A percentile compares a stretch with the other conserved stretches of the same genome.
Conservation (phyloP, 352 stramenopile species). For the Globisporangium irregulare region DNA sequence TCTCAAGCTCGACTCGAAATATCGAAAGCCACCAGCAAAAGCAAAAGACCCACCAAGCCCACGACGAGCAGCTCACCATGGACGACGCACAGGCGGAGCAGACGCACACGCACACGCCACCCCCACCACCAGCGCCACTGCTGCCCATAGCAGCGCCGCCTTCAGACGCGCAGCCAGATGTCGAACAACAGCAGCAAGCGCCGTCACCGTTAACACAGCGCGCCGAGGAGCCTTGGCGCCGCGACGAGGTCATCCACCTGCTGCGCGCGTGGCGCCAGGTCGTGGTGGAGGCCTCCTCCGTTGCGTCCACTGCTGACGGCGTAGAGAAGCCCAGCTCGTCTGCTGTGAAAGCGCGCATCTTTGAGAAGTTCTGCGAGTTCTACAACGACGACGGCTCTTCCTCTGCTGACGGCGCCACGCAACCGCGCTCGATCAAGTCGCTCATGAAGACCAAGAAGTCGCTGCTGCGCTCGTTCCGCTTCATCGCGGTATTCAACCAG, state of each 20-base stretch:
- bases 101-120: neutral
- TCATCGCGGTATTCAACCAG: slow-evolving; percentile 19
- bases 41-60: neutral
- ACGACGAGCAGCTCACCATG: neutral
- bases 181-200: neutral
- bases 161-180: neutral
- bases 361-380: slow-evolving; percentile 1
- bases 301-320: neutral
- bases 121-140: neutral
- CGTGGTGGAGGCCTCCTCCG: neutral
- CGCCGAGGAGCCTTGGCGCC: slow-evolving; percentile 1
- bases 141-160: neutral
- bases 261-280: slow-evolving; percentile 8
- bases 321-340: neutral
- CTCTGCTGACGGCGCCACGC: no score
- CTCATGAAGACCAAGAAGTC: slow-evolving; percentile 17
- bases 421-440: slow-evolving; percentile 13
- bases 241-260: slow-evolving; percentile 7
- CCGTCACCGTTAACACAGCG: neutral
- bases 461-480: slow-evolving; percentile 16
- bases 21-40: neutral
- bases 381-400: neutral
- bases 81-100: neutral
- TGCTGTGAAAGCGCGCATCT: slow-evolving; percentile 6
- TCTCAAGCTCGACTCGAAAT: neutral